These are phyloP conservation scores for Solanum clarkiae DNA, from an alignment of 257 asterid species.

Conservation along the genomic window DNA sequence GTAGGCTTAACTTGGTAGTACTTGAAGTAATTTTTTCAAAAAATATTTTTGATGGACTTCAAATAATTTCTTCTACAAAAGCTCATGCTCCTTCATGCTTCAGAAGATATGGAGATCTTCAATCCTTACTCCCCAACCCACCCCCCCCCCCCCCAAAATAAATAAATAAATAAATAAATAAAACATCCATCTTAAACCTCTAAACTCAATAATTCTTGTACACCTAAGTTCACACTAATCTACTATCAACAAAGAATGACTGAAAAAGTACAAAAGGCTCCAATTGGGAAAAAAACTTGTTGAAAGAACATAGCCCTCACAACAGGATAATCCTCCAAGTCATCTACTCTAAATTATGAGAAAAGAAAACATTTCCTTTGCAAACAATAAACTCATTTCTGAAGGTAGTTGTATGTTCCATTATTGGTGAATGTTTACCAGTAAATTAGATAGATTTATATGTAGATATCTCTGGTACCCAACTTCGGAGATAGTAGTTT, in stretches of 20 bases:
- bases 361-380: background rate
- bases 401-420: background rate
- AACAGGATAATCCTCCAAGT: background rate
- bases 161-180: no score
- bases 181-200: background rate
- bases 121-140: background rate
- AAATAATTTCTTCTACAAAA: background rate
- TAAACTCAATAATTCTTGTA: background rate
- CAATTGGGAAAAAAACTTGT: background rate
- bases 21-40: background rate
- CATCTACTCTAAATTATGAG: background rate
- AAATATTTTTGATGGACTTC: background rate
- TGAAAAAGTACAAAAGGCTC: background rate
- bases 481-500: background rate
- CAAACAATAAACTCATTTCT: background rate
- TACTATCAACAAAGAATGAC: background rate
- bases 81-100: background rate
- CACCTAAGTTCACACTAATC: background rate
- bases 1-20: background rate
- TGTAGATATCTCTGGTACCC: background rate
- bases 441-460: background rate
- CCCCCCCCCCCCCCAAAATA: background rate
- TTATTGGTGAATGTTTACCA: background rate
- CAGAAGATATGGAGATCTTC: background rate
- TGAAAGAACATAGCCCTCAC: background rate